Base-by-base conservation (phyloP, 2,329 filamentous ascomycete species). In the Pseudogymnoascus sp. region DNA sequence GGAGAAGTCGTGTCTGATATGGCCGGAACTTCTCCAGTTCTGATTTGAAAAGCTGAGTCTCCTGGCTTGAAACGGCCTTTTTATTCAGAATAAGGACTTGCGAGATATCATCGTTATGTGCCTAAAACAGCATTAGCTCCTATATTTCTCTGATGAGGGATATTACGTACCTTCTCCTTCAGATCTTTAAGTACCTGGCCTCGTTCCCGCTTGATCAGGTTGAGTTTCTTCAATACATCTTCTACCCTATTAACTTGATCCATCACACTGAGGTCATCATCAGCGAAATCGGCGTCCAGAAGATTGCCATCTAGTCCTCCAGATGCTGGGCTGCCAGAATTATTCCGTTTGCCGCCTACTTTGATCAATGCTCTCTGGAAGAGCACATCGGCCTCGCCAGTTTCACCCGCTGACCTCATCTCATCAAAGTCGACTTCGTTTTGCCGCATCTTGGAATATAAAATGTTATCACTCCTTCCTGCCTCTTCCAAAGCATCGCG, bases 21-120 rank as follows among this genome's bases (percentile, higher is more conserved):
- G 92, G 90, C 45, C 92, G 83, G 77, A 97, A 99, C 75, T 99
- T 99, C 77, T 98, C 93, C n/a, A 99, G 82, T 76, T 99, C 95
- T 14, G 92, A 87, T 74, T 97, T 90, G 78, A 99, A 99, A 2
- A 99, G 83, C 72, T 96, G 92, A 11, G 83, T 88, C 75, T 99
- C 95, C 71, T 95, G 93, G 72, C 92, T 96, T 19, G 92, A 84
- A 72, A 98, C 93, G 1, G 92, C 89, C 77, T 98, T 99, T 75
- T 98, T 98, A 81, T 99, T 99, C 65, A 99, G 80, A 64, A 99
- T 99, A 66, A 99, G 81, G 11, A 98, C 93, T 73, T 96, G 95
- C 4, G 93, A 97, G 68, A 99, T 99, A 72, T 99, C 96, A 73
- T 99, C 96, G 69, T 90, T 92, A 77, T 96, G 93, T 62, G 93